Conservation (phyloP, 768 basidiomycete genomes). For the Boletellus emodensis region DNA sequence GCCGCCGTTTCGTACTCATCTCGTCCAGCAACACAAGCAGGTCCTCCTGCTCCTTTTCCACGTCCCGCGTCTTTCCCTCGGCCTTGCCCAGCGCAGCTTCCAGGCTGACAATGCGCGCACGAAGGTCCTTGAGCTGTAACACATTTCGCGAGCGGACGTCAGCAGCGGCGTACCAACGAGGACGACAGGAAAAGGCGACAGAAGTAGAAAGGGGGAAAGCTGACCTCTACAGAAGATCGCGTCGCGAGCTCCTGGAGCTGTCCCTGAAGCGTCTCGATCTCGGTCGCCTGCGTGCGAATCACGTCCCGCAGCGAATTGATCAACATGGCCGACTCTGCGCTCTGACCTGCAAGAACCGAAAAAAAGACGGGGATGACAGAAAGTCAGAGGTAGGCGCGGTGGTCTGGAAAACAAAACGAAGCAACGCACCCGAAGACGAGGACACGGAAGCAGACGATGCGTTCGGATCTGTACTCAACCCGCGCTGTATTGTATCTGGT, state of each 20-base stretch:
- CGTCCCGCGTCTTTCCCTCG: conserved; percentile 69
- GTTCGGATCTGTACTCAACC: conserved; percentile 66
- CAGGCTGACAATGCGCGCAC: conserved; percentile 44
- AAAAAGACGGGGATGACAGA: neutral
- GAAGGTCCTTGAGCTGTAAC: conserved; percentile 42
- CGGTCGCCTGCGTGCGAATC: conserved; percentile 75
- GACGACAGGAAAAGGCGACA: neutral
- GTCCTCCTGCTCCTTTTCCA: conserved; percentile 96
- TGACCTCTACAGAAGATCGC: conserved; percentile 39
- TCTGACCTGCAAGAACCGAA: conserved; percentile 45
- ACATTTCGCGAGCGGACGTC: neutral
- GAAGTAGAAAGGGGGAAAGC: neutral
- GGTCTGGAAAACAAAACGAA: neutral
- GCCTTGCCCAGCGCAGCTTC: conserved; percentile 46
- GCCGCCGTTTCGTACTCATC: conserved; percentile 76
- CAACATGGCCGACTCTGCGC: conserved; percentile 74
- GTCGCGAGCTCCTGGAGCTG: conserved; percentile 45
- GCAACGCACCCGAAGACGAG: conserved; percentile 46
- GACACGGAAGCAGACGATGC: conserved; percentile 51
- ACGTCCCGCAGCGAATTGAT: conserved; percentile 81
- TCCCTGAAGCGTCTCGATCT: conserved; percentile 66
- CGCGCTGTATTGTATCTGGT: conserved; percentile 72
- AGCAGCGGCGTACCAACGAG: neutral
- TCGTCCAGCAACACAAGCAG: conserved; percentile 91
- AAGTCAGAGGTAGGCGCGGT: neutral